phyloP scores from a whole-genome alignment of 805 yeast genomes.

The Kodamaea nitidulidarum region DNA sequence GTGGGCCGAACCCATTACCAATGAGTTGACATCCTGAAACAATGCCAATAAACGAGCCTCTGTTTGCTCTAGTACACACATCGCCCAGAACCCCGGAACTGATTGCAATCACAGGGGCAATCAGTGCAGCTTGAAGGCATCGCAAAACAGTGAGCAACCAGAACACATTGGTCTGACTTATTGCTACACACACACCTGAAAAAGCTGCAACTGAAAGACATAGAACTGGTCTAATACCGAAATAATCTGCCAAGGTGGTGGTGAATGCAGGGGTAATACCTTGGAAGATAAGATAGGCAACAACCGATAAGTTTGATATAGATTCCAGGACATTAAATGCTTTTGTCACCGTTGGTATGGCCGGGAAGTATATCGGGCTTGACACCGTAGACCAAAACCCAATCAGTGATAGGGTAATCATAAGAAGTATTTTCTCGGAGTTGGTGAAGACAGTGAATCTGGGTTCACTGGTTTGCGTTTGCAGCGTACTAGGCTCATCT shows the following conservation, averaged over 20 bases:
- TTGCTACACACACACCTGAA: conserved; percentile 58
- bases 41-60: conserved; percentile 71
- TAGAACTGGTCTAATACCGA: conserved; percentile 71
- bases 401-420: conserved; percentile 39
- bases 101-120: conserved; percentile 72
- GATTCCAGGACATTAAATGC: conserved; percentile 56
- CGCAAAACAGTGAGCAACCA: conserved; percentile 62
- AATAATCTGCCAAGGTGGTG: conserved; percentile 62
- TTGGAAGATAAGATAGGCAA: conserved; percentile 71
- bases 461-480: background rate
- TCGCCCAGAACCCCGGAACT: conserved; percentile 74
- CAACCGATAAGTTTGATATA: conserved; percentile 67
- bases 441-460: conserved; percentile 41
- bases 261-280: conserved; percentile 71
- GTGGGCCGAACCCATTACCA: conserved; percentile 77
- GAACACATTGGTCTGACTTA: conserved; percentile 57
- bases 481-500: background rate
- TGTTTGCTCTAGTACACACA: conserved; percentile 56
- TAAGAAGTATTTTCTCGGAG: conserved; percentile 37
- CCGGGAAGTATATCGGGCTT: conserved; percentile 80
- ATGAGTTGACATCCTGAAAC: conserved; percentile 60
- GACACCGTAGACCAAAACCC: conserved; percentile 71
- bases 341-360: conserved; percentile 53
- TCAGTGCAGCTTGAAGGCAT: conserved; percentile 74
- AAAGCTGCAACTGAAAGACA: conserved; percentile 52